These are phyloP conservation scores for Articulospora tetracladia DNA, from an alignment of 495 filamentous ascomycete species.

Conservation along the genomic window DNA sequence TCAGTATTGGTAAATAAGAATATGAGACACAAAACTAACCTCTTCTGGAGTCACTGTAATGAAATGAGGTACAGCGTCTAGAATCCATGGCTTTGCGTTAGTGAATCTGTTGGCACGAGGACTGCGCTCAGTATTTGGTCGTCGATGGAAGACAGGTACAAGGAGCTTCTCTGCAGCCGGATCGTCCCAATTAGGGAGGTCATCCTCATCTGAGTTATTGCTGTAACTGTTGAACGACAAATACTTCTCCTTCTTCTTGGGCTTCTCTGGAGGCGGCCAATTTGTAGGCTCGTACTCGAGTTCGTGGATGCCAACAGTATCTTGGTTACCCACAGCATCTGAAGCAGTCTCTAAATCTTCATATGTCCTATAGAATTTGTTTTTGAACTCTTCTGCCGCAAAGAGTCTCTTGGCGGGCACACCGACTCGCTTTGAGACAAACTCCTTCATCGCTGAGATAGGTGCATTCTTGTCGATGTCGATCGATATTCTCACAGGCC, in stretches of 20 bases:
- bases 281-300: constrained; percentile 78
- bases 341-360: constrained; percentile 60
- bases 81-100: constrained; percentile 22
- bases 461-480: constrained; percentile 82
- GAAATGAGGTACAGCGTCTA: constrained; percentile 41
- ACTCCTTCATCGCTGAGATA: constrained; percentile 71
- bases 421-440: constrained; percentile 64
- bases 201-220: constrained; percentile 52
- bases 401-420: constrained; percentile 58
- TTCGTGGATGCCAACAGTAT: constrained; percentile 73
- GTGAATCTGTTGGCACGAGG: not conserved
- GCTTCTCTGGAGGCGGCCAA: constrained; percentile 48
- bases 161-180: constrained; percentile 67
- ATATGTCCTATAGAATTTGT: constrained; percentile 80
- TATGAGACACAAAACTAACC: constrained; percentile 8
- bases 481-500: constrained; percentile 66
- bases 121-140: constrained; percentile 14
- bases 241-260: constrained; percentile 38
- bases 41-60: constrained; percentile 47
- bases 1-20: not conserved
- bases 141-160: constrained; percentile 74
- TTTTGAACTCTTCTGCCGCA: constrained; percentile 72
- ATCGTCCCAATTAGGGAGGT: constrained; percentile 53
- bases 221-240: constrained; percentile 31
- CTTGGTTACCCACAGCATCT: constrained; percentile 62